Evolutionary conservation across 192 early-diverging fungal genomes (phyloP).

Genomic region (Rhizoclosmatium globosum): DNA sequence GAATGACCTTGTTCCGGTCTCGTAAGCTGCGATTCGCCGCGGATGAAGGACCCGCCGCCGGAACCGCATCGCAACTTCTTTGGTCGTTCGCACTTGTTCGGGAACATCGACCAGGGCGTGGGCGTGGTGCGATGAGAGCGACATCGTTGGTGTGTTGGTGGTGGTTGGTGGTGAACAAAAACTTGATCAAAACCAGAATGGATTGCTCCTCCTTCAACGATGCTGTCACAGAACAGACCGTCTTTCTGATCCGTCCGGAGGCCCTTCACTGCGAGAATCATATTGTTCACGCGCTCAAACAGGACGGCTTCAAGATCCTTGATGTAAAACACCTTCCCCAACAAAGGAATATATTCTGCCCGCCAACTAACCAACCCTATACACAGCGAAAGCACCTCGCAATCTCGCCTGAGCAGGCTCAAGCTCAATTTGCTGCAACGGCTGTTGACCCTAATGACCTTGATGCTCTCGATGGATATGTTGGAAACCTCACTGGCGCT

Average conservation of each 20-base stretch:
- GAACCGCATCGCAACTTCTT: constrained; percentile 13
- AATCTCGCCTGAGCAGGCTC: constrained; percentile 53
- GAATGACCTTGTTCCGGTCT: constrained; percentile 4
- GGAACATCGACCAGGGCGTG: constrained; percentile 14
- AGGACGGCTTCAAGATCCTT: constrained; percentile 55
- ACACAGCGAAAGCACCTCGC: constrained; percentile 41
- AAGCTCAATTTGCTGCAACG: constrained; percentile 46
- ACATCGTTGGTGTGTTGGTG: background rate
- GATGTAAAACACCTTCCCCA: constrained; percentile 34
- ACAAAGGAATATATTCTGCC: background rate
- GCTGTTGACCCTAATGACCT: constrained; percentile 28
- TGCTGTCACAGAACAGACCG: constrained; percentile 39
- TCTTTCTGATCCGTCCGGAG: constrained; percentile 56
- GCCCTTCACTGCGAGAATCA: constrained; percentile 41
- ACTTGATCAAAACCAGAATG: background rate
- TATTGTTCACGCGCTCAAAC: constrained; percentile 44
- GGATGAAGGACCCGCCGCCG: constrained; percentile 28
- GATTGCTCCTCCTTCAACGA: background rate
- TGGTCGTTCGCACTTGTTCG: background rate
- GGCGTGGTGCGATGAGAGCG: constrained; percentile 8
- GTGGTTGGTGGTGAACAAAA: background rate
- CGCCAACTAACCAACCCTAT: background rate
- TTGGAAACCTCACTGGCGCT: constrained; percentile 29
- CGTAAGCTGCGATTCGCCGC: constrained; percentile 13
- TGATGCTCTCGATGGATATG: constrained; percentile 43